Conservation (phyloP, 257 asterid genomes). For the Leonotis leonurus region DNA sequence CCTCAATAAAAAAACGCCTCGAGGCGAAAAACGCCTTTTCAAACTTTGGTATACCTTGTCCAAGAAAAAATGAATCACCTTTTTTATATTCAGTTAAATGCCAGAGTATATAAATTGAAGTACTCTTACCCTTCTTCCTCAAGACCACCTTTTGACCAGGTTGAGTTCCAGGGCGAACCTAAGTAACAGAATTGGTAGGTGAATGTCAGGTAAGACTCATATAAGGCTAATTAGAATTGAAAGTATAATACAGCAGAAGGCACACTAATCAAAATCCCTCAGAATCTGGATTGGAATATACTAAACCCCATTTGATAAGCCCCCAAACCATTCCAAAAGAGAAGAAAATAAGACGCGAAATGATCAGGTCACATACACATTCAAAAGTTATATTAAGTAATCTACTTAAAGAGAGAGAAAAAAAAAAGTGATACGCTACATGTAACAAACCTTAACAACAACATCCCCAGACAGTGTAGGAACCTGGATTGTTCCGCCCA, state of each 20-base stretch:
- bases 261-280: background rate
- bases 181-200: slow-evolving; percentile 17
- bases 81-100: background rate
- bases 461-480: slow-evolving; percentile 95
- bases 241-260: background rate
- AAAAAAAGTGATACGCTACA: background rate
- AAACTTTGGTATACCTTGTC: background rate
- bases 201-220: slow-evolving; percentile 4
- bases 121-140: slow-evolving; percentile 59
- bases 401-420: background rate
- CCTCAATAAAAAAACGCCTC: too few species aligned
- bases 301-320: background rate
- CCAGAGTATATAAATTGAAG: background rate
- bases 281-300: background rate
- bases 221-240: background rate
- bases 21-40: too few species aligned
- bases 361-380: background rate
- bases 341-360: background rate
- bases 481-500: slow-evolving; percentile 92
- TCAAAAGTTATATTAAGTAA: background rate
- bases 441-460: slow-evolving; percentile 69
- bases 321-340: background rate
- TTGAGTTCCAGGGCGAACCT: slow-evolving; percentile 91
- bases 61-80: background rate
- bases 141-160: slow-evolving; percentile 92